Conservation (phyloP, 2,329 filamentous ascomycete species). For the Cladophialophora psammophila region DNA sequence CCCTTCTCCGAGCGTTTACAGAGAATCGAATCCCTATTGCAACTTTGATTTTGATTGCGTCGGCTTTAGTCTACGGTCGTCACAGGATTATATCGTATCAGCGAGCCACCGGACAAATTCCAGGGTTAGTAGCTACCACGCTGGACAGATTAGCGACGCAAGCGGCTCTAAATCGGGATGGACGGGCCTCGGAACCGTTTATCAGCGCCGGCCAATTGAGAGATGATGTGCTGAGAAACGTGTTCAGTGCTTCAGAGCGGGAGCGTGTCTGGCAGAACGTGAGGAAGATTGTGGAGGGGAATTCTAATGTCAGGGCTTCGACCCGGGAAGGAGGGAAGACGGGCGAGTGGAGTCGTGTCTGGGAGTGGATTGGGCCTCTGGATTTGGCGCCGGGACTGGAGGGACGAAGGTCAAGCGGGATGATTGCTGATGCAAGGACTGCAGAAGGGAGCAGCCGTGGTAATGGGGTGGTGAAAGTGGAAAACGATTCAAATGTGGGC, state of each 20-base stretch:
- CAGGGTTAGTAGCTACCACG: conserved; percentile 81
- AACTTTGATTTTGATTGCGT: conserved; percentile 54
- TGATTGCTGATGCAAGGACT: conserved; percentile 35
- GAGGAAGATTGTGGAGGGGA: conserved; percentile 84
- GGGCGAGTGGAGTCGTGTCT: conserved; percentile 66
- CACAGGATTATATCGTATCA: conserved; percentile 68
- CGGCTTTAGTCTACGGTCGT: conserved; percentile 68
- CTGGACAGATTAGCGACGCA: conserved; percentile 83
- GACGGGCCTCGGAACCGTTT: conserved; percentile 74
- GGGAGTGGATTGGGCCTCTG: conserved; percentile 71
- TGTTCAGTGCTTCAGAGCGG: conserved; percentile 77
- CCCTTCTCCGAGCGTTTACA: conserved; percentile 57
- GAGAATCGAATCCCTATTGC: conserved; percentile 60
- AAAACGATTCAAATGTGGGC: conserved; percentile 35
- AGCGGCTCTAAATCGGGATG: conserved; percentile 76
- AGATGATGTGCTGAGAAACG: conserved; percentile 85
- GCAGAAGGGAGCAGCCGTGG: conserved; percentile 29
- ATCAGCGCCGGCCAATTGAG: conserved; percentile 87
- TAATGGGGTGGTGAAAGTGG: conserved; percentile 42
- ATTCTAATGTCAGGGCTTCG: conserved; percentile 86
- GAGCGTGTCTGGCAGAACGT: conserved; percentile 87
- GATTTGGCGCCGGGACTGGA: conserved; percentile 51
- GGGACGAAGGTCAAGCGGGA: conserved; percentile 42
- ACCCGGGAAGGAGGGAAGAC: conserved; percentile 67
- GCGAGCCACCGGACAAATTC: conserved; percentile 75